A percentile compares a stretch with the other conserved stretches of the same genome.
These are phyloP conservation scores for Lepidium africanum DNA, from an alignment of 345 rosid genomes.

Conservation along the genomic window DNA sequence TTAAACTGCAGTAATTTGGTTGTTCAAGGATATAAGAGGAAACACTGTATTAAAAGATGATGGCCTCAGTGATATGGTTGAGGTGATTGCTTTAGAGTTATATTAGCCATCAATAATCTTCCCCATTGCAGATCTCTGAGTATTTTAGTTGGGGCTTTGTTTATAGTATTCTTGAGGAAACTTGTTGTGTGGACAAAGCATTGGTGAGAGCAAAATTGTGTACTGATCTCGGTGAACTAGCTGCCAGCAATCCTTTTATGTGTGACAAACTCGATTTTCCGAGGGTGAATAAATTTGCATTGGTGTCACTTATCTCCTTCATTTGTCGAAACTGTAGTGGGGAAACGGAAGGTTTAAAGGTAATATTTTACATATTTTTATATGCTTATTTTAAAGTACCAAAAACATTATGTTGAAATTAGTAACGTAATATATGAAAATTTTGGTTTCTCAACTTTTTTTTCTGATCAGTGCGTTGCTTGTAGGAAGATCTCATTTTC, in stretches of 20 bases:
- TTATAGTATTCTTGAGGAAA: slow-evolving; percentile 7
- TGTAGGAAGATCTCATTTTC: slow-evolving; percentile 36
- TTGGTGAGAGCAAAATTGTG: slow-evolving; percentile 16
- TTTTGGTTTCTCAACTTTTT: neutral
- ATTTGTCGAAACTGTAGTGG: slow-evolving; percentile 15
- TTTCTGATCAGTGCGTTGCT: slow-evolving; percentile 19
- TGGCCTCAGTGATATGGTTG: slow-evolving; percentile 42
- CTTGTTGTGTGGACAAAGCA: slow-evolving; percentile 15
- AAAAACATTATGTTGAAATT: neutral
- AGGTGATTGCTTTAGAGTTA: slow-evolving; percentile 31
- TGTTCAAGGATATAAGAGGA: slow-evolving; percentile 39
- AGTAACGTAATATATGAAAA: neutral
- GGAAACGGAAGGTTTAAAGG: slow-evolving; percentile 19
- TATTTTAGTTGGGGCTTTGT: slow-evolving; percentile 1
- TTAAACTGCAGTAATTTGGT: no score
- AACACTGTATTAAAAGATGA: slow-evolving; percentile 41
- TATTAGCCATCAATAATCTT: neutral
- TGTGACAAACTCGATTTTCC: slow-evolving; percentile 15
- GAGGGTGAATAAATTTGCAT: neutral
- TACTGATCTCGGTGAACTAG: slow-evolving; percentile 17
- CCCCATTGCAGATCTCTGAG: neutral
- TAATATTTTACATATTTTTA: neutral
- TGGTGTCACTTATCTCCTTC: slow-evolving; percentile 23
- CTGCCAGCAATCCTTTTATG: slow-evolving; percentile 24
- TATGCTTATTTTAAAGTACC: neutral